A percentile compares a stretch with the other conserved stretches of the same genome.
Conservation (phyloP, 75 land plant genomes). For the Pseudotsuga menziesii region DNA sequence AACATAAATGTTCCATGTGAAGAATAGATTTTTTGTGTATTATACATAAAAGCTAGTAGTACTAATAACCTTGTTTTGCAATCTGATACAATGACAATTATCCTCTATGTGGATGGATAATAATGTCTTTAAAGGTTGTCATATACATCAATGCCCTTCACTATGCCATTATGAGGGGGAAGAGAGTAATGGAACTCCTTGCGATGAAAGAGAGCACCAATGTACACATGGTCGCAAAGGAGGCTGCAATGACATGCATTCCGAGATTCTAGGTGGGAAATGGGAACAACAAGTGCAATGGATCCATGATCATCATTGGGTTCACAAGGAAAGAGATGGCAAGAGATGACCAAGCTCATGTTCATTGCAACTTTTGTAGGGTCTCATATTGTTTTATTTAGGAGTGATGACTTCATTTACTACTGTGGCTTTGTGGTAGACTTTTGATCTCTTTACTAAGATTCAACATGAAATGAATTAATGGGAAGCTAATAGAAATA, state of each 20-base stretch:
- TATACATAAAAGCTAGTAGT: too few species aligned
- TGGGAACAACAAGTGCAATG: constrained; percentile 36
- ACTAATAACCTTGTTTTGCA: too few species aligned
- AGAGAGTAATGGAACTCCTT: constrained; percentile 45
- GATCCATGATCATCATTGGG: constrained; percentile 51
- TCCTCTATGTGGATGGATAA: constrained; percentile 53
- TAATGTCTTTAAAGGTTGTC: constrained; percentile 56
- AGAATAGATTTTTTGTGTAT: too few species aligned
- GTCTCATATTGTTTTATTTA: constrained; percentile 28
- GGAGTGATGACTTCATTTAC: constrained; percentile 23
- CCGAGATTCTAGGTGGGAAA: constrained; percentile 60
- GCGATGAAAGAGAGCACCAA: constrained; percentile 46
- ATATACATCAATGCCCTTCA: constrained; percentile 56
- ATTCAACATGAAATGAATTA: too few species aligned
- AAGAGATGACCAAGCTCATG: constrained; percentile 11
- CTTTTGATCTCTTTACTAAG: not conserved
- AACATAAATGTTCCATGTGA: too few species aligned
- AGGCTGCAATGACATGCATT: constrained; percentile 17
- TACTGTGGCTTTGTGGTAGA: constrained; percentile 60
- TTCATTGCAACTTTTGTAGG: constrained; percentile 28
- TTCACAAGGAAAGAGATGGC: constrained; percentile 36
- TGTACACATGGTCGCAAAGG: constrained; percentile 38
- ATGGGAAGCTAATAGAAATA: too few species aligned
- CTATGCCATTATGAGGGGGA: constrained; percentile 49
- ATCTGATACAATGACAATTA: constrained; percentile 29